Evolutionary conservation across 2,329 filamentous ascomycete genomes (phyloP).

Genomic region (Epicoccum sorghinum): DNA sequence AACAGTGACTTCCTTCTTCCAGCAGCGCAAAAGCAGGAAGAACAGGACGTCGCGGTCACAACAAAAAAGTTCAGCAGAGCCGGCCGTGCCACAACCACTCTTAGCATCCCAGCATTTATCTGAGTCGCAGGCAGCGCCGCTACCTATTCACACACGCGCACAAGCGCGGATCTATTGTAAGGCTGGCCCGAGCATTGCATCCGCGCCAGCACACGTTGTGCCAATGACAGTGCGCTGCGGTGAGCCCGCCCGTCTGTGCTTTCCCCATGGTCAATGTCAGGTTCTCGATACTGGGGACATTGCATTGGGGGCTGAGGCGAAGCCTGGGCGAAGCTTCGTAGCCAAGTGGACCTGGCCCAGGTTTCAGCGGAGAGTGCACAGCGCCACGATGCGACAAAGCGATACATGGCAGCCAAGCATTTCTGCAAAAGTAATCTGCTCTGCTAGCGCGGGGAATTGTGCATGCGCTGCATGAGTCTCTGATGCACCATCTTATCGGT

Average conservation of each 20-base stretch:
- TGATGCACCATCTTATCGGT: background rate
- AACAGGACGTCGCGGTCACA: background rate
- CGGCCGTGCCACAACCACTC: background rate
- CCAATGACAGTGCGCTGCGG: conserved; percentile 3
- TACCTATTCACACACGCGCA: background rate
- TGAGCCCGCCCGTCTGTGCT: conserved; percentile 1
- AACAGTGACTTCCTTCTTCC: background rate
- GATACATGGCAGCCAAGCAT: conserved; percentile 5
- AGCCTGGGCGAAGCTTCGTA: conserved; percentile 20
- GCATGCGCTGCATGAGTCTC: background rate
- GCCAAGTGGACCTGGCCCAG: conserved; percentile 13
- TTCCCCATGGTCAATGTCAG: background rate
- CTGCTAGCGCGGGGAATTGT: background rate
- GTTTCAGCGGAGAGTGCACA: conserved; percentile 7
- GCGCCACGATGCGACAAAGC: conserved; percentile 8
- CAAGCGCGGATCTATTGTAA: conserved; percentile 6
- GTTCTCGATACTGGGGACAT: background rate
- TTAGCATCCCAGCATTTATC: conserved; percentile 1
- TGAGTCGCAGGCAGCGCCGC: conserved; percentile 2
- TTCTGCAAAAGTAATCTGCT: background rate
- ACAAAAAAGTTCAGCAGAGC: background rate
- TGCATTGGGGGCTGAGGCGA: conserved; percentile 9
- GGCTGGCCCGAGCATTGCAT: conserved; percentile 8
- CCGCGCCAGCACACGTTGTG: conserved; percentile 1
- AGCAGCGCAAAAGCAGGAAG: background rate